Percentiles rank a stretch among this genome's conserved stretches.
Evolutionary conservation across 345 rosid genomes (phyloP).

Genomic region (Ceriops decandra): DNA sequence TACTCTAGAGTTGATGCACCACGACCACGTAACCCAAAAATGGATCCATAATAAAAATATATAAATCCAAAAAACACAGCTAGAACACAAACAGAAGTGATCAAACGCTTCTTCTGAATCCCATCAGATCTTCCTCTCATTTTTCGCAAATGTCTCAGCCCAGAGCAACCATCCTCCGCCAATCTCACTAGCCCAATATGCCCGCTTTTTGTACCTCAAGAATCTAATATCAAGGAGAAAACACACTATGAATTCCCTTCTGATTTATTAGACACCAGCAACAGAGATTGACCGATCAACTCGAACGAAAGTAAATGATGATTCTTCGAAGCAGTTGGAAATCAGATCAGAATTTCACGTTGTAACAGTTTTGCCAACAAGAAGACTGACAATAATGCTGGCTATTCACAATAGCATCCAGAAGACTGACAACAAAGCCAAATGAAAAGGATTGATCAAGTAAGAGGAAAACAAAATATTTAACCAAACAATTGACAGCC

Average conservation of each 20-base stretch:
- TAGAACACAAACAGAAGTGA: slow-evolving; percentile 48
- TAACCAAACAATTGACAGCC: neutral
- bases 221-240: neutral
- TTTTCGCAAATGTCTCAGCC: slow-evolving; percentile 29
- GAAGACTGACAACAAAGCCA: neutral
- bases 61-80: slow-evolving; percentile 63
- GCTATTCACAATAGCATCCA: neutral
- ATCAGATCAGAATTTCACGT: too few species aligned
- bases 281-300: neutral
- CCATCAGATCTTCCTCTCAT: slow-evolving; percentile 96
- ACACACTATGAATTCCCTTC: neutral
- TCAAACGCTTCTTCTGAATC: slow-evolving; percentile 75
- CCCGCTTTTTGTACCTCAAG: neutral
- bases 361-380: too few species aligned
- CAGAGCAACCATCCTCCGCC: neutral
- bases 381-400: neutral
- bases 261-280: neutral
- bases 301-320: neutral
- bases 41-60: slow-evolving; percentile 63
- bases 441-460: neutral
- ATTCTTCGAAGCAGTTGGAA: neutral
- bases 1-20: slow-evolving; percentile 77
- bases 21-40: slow-evolving; percentile 55
- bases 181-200: slow-evolving; percentile 6
- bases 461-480: neutral